Evolutionary conservation across 2,329 filamentous ascomycete genomes (phyloP).

Genomic region (Curvularia eragrostidis): DNA sequence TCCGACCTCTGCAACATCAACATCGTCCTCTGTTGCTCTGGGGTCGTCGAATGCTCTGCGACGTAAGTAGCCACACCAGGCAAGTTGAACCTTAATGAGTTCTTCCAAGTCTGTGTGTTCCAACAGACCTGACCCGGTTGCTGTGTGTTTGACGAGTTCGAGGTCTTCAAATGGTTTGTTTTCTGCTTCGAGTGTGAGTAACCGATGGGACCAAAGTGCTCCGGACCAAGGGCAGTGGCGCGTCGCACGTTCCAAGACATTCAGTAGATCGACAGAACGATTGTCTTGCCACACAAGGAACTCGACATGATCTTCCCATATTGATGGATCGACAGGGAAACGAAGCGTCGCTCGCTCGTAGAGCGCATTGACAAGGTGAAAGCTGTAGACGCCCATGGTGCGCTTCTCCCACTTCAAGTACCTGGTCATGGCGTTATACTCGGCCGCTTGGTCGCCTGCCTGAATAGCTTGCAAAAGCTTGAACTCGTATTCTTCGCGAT

Average conservation of each 20-base stretch:
- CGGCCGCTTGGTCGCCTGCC: conserved; percentile 62
- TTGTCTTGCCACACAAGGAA: conserved; percentile 65
- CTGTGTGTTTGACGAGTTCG: conserved; percentile 88
- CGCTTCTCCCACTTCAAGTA: conserved; percentile 88
- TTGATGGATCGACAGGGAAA: conserved; percentile 74
- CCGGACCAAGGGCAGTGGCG: conserved; percentile 94
- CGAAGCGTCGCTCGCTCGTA: conserved; percentile 79
- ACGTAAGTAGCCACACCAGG: conserved; percentile 94
- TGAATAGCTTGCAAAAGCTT: conserved; percentile 66
- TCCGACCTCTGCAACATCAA: conserved; percentile 88
- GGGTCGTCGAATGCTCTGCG: conserved; percentile 78
- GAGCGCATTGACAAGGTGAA: conserved; percentile 65
- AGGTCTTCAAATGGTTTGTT: conserved; percentile 79
- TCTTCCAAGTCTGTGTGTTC: conserved; percentile 87
- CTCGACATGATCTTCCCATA: conserved; percentile 85
- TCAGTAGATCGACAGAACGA: conserved; percentile 62
- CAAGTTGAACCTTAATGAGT: conserved; percentile 87
- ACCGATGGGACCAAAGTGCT: conserved; percentile 85
- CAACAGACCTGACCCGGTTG: conserved; percentile 83
- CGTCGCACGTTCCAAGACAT: conserved; percentile 80
- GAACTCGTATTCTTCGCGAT: conserved; percentile 72
- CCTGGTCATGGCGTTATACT: conserved; percentile 63
- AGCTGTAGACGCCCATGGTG: conserved; percentile 61
- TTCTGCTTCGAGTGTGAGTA: conserved; percentile 82
- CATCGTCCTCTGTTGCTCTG: conserved; percentile 74